Evolutionary conservation across 140 eudicot species (phyloP), one percentile per base, ranked within the genome.

Genomic region (Bidens hawaiensis): DNA sequence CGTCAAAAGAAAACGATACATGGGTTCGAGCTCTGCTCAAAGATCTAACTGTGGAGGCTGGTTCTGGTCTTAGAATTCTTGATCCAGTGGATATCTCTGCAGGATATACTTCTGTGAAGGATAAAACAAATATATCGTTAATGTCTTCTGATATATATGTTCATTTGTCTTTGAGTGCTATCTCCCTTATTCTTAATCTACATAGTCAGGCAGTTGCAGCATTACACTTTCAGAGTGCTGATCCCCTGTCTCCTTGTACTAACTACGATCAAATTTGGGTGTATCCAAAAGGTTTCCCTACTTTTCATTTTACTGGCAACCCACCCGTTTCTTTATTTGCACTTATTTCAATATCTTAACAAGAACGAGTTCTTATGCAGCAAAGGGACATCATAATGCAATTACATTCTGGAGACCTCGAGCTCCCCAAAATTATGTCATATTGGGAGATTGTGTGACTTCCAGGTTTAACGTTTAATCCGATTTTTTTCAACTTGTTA

Each of bases 361-460:
- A 46, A 25, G 55, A 60, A 56, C 21, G 6, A 13, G 0, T 62
- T 46, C 43, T 38, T 72, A 52, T 66, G 51, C 90, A 88, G 96
- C 80, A 30, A 85, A 82, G 55, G 89, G 87, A 9, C 71, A 65
- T 45, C 71, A 65, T 62, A 77, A 79, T 73, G 83, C 83, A 67
- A 80, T 88, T 49, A 93, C 99, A 42, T 88, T 93, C 77, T 93
- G 99, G 99, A 88, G 99, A 75, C 99, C 99, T 61, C 82, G 89
- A 42, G 89, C 99, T 50, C 95, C 95, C 41, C 75, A 93, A 25
- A 93, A 93, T 60, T 93, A 93, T 85, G 99, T 88, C 70, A 73
- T 88, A 41, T 64, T 93, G 60, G 99, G 99, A 38, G 99, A 93
- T 79, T 93, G 96, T 75, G 96, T 85, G 21, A 93, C 99, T 69